These are phyloP conservation scores for Sanguinoderma infundibulare DNA, from an alignment of 1,284 basidiomycete species.

Conservation along the genomic window DNA sequence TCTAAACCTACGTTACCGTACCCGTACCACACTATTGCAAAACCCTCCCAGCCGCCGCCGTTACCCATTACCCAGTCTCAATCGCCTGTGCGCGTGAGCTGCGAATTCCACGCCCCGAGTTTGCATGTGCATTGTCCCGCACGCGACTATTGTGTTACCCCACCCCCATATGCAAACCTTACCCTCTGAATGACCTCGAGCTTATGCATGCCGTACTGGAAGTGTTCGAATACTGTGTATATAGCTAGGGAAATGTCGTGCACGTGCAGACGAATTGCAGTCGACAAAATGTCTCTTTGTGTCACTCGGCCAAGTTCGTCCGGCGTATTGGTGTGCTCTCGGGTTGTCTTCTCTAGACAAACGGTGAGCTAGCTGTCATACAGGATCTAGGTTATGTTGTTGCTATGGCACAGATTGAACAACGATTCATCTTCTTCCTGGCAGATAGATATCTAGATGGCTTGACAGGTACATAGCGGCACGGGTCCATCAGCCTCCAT, in stretches of 20 bases:
- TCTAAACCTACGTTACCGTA: neutral
- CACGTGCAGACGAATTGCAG: neutral
- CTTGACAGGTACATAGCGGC: too few species aligned
- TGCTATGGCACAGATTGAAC: too few species aligned
- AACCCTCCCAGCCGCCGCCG: neutral
- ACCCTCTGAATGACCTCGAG: neutral
- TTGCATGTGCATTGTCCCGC: neutral
- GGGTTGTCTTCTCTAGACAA: too few species aligned
- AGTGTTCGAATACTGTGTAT: neutral
- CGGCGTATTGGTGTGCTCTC: neutral
- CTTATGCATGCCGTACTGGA: neutral
- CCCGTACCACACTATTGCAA: neutral
- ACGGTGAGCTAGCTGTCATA: too few species aligned
- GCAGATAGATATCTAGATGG: too few species aligned
- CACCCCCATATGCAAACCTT: neutral
- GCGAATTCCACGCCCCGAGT: neutral
- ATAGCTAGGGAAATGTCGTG: neutral
- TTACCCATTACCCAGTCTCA: neutral
- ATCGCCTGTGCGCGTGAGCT: neutral
- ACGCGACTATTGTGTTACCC: neutral
- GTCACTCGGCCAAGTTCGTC: neutral
- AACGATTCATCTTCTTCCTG: too few species aligned
- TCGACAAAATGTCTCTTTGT: neutral
- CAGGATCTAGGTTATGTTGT: too few species aligned
- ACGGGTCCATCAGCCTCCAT: too few species aligned